Evolutionary conservation across 352 stramenopile species (phyloP).

Genomic region (Phytophthora fragariaefolia): DNA sequence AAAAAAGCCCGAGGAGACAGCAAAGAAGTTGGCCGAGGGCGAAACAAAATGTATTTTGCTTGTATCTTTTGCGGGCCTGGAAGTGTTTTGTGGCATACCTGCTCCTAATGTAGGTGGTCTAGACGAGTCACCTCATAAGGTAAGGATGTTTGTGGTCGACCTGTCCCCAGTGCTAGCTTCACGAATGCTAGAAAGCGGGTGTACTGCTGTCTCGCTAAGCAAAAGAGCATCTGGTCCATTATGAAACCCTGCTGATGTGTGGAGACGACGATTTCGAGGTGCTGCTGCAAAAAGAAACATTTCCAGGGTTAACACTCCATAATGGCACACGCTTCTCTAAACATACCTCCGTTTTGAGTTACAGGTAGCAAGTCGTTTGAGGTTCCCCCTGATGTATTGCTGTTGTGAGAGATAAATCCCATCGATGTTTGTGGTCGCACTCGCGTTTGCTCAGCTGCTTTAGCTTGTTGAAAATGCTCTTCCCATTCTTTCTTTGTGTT

Average conservation of each 20-base stretch:
- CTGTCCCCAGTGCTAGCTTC: constrained; percentile 20
- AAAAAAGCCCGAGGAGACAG: constrained; percentile 29
- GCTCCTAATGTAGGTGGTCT: not conserved
- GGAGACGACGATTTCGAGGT: constrained; percentile 42
- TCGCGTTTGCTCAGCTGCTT: constrained; percentile 46
- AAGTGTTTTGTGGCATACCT: not conserved
- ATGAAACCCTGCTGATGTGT: constrained; percentile 62
- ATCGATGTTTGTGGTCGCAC: constrained; percentile 64
- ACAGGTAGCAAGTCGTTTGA: not conserved
- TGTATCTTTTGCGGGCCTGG: constrained; percentile 44
- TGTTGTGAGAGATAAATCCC: constrained; percentile 29
- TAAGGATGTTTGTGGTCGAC: constrained; percentile 62
- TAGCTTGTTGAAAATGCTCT: constrained; percentile 58
- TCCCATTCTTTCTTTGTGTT: constrained; percentile 85
- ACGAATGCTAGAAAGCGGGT: constrained; percentile 33
- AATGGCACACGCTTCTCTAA: not conserved
- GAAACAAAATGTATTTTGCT: constrained; percentile 66
- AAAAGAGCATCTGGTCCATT: constrained; percentile 55
- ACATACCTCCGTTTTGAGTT: constrained; percentile 29
- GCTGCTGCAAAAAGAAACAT: constrained; percentile 7
- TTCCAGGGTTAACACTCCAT: no score
- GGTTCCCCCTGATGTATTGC: constrained; percentile 1
- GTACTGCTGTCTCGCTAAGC: constrained; percentile 39
- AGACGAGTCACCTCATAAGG: constrained; percentile 42
- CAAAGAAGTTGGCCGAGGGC: constrained; percentile 32